Base-by-base conservation (phyloP, 2,329 filamentous ascomycete genomes). In the Phyllosticta citribraziliensis region DNA sequence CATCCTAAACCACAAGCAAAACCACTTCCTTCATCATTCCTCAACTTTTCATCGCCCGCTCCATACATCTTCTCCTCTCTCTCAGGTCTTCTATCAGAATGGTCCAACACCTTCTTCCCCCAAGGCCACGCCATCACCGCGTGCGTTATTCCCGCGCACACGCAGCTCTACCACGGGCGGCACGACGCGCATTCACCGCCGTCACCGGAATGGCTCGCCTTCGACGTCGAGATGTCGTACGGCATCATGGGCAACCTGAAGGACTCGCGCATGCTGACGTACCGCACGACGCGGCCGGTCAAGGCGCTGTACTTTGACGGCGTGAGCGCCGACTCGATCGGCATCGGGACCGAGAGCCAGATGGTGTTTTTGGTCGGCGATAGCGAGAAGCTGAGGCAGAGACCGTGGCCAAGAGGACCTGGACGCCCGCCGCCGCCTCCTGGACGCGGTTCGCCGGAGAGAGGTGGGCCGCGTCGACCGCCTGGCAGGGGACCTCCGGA, bases 221-320 rank as follows among this genome's bases (percentile, higher is more conserved):
- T 82, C 64, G 80, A 82, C 66, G 70, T 78, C 66, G 78, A 78
- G 61, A 82, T 81, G 79, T 73, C 78, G n/a, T 82, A 82, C 64
- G 77, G 76, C 5, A 81, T 82, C 63, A 80, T 80, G 74, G 79
- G 79, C 20, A 70, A 69, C 0, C 70, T 71, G 24, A 70, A 74
- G 35, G 68, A 76, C 57, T 78, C 76, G 9, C 75, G 76, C 62
- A 70, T 82, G 70, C 70, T 81, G 47, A 80, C 77, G 1, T 82
- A 79, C 66, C 75, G 80, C 64, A 78, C 78, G 1, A 77, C 72
- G 19, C 74, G 74, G 5, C 68, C 72, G 10, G 68, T 77, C 9
- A 73, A 72, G 60, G 75, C 74, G 30, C 67, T 82, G 4, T 81
- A 81, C 65, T 80, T 82, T 61, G 80, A 82, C 66, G 80, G 79